Percentiles rank a stretch among this genome's conserved stretches.
Evolutionary conservation across 768 basidiomycete species (phyloP).

Genomic region (Kwoniella mangroviensis): DNA sequence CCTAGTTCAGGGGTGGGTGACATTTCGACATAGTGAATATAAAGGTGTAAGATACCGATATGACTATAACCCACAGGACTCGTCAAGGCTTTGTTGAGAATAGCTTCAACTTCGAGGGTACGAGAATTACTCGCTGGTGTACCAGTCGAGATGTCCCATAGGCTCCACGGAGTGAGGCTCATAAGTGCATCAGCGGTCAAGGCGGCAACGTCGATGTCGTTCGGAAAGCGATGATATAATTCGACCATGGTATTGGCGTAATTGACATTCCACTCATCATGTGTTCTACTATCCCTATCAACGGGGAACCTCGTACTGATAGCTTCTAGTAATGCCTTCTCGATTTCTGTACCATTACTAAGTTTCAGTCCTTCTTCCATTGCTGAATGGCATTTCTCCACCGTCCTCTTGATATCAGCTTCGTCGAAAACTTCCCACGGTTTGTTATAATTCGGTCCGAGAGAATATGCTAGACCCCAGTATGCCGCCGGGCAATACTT

Average conservation of each 20-base stretch:
- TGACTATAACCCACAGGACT: slow-evolving; percentile 24
- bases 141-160: slow-evolving; percentile 50
- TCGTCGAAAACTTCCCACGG: slow-evolving; percentile 38
- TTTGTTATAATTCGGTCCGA: slow-evolving; percentile 52
- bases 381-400: slow-evolving; percentile 13
- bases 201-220: slow-evolving; percentile 45
- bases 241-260: slow-evolving; percentile 40
- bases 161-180: slow-evolving; percentile 44
- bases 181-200: slow-evolving; percentile 48
- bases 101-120: slow-evolving; percentile 26
- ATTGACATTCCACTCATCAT: slow-evolving; percentile 24
- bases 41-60: slow-evolving; percentile 46
- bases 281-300: slow-evolving; percentile 27
- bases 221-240: slow-evolving; percentile 30
- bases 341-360: slow-evolving; percentile 20
- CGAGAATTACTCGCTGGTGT: slow-evolving; percentile 26
- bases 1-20: slow-evolving; percentile 44
- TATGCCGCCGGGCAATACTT: slow-evolving; percentile 35
- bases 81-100: slow-evolving; percentile 35
- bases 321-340: slow-evolving; percentile 31
- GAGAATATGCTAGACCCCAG: slow-evolving; percentile 48
- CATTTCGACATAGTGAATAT: slow-evolving; percentile 49
- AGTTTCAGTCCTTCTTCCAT: slow-evolving; percentile 14
- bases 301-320: slow-evolving; percentile 30
- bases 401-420: slow-evolving; percentile 15